phyloP scores from a whole-genome alignment of 139 green algal genomes.

The Coccomyxa sp. region DNA sequence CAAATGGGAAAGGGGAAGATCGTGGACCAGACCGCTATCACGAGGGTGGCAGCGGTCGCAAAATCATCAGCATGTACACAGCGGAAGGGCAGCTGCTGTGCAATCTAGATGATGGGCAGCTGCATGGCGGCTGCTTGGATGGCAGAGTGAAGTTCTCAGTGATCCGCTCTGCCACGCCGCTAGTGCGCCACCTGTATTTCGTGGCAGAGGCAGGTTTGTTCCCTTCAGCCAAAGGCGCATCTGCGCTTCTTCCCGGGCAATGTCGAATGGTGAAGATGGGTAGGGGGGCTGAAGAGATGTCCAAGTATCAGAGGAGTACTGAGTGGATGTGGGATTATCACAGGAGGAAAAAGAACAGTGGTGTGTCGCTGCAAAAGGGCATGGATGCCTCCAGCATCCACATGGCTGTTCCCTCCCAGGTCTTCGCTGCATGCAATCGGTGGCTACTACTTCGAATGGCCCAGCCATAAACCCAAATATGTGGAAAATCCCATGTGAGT shows the following conservation, averaged over 20 bases:
- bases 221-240: neutral
- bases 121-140: neutral
- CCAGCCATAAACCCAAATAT: conserved; percentile 2
- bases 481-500: neutral
- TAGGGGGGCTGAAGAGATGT: neutral
- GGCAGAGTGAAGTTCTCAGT: conserved; percentile 1
- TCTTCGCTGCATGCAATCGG: conserved; percentile 23
- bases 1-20: no score
- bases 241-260: neutral
- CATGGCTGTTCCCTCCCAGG: conserved; percentile 41
- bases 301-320: neutral
- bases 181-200: conserved; percentile 34
- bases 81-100: neutral
- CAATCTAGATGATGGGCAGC: neutral
- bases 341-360: neutral
- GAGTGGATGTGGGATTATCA: neutral
- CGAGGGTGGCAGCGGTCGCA: neutral
- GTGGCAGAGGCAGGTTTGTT: conserved; percentile 8
- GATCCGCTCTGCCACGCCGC: conserved; percentile 8
- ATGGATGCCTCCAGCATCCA: conserved; percentile 34
- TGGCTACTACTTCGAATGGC: conserved; percentile 40
- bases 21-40: no score
- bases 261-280: neutral
- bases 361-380: conserved; percentile 26
- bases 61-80: conserved; percentile 2